These are phyloP conservation scores for Stemphylium beticola DNA, from an alignment of 2,329 filamentous ascomycete genomes.

Conservation along the genomic window DNA sequence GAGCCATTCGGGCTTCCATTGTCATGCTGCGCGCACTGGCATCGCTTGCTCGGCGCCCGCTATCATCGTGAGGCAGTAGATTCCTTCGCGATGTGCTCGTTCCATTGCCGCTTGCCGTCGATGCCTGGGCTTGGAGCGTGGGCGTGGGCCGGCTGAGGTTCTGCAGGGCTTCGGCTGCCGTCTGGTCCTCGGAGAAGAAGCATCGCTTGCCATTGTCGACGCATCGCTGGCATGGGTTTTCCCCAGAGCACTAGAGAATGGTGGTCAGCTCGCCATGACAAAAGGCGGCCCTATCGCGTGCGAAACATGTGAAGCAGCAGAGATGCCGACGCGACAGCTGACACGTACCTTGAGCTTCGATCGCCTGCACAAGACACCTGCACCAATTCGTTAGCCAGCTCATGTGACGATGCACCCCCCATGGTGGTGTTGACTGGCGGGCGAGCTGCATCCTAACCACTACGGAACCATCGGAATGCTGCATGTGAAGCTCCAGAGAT, in stretches of 20 bases:
- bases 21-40: constrained; percentile 33
- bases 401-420: background rate
- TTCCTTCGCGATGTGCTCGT: constrained; percentile 23
- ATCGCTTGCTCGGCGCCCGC: constrained; percentile 36
- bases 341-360: constrained; percentile 45
- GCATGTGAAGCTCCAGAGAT: constrained; percentile 5
- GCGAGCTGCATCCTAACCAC: constrained; percentile 7
- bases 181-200: constrained; percentile 49
- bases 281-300: constrained; percentile 2
- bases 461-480: constrained; percentile 39
- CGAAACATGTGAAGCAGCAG: background rate
- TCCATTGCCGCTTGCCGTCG: constrained; percentile 15
- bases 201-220: constrained; percentile 43
- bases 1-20: constrained; percentile 45
- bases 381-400: constrained; percentile 17
- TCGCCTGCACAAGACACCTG: constrained; percentile 43
- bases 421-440: background rate
- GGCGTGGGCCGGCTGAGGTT: constrained; percentile 45
- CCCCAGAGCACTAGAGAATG: constrained; percentile 38
- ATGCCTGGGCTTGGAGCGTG: constrained; percentile 18
- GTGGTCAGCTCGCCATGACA: background rate
- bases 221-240: constrained; percentile 46
- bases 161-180: constrained; percentile 46
- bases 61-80: constrained; percentile 27
- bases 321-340: background rate